These are phyloP conservation scores for Penicillium sclerotigenum DNA, from an alignment of 2,329 filamentous ascomycete genomes.

Conservation along the genomic window DNA sequence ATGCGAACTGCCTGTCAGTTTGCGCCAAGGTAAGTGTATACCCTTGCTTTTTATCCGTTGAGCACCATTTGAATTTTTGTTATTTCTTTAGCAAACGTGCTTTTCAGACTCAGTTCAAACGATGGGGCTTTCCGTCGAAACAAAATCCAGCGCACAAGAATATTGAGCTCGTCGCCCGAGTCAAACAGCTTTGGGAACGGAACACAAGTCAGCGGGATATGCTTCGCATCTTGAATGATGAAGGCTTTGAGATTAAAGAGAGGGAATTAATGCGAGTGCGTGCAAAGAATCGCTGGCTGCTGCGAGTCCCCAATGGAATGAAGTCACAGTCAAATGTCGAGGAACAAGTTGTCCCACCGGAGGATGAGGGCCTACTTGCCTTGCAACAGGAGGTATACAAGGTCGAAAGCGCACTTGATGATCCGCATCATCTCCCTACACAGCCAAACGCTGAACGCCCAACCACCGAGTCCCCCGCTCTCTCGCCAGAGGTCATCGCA, in stretches of 20 bases:
- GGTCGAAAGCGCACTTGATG: slow-evolving; percentile 28
- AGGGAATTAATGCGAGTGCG: slow-evolving; percentile 69
- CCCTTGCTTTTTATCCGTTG: slow-evolving; percentile 1
- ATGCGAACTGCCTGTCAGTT: slow-evolving; percentile 65
- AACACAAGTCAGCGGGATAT: slow-evolving; percentile 73
- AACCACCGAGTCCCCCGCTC: slow-evolving; percentile 25
- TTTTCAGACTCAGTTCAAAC: slow-evolving; percentile 71
- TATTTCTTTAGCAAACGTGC: slow-evolving; percentile 59
- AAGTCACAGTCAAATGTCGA: slow-evolving; percentile 41
- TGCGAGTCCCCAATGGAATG: slow-evolving; percentile 61
- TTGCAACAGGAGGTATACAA: slow-evolving; percentile 42
- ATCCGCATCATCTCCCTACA: slow-evolving; percentile 25
- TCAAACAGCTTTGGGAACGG: slow-evolving; percentile 73
- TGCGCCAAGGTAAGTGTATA: slow-evolving; percentile 60
- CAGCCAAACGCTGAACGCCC: slow-evolving; percentile 20
- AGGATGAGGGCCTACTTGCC: slow-evolving; percentile 39
- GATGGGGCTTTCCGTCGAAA: slow-evolving; percentile 76
- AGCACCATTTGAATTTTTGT: not conserved
- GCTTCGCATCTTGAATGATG: slow-evolving; percentile 64
- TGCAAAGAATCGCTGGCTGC: slow-evolving; percentile 64
- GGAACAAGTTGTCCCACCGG: slow-evolving; percentile 25
- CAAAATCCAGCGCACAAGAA: slow-evolving; percentile 71
- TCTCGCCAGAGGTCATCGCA: slow-evolving; percentile 49
- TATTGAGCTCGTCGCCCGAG: slow-evolving; percentile 61
- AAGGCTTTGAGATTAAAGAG: slow-evolving; percentile 71